Percentiles rank a stretch among this genome's conserved stretches.
These are phyloP conservation scores for Astrothelium subdiscretum DNA, from an alignment of 495 filamentous ascomycete species.

Conservation along the genomic window DNA sequence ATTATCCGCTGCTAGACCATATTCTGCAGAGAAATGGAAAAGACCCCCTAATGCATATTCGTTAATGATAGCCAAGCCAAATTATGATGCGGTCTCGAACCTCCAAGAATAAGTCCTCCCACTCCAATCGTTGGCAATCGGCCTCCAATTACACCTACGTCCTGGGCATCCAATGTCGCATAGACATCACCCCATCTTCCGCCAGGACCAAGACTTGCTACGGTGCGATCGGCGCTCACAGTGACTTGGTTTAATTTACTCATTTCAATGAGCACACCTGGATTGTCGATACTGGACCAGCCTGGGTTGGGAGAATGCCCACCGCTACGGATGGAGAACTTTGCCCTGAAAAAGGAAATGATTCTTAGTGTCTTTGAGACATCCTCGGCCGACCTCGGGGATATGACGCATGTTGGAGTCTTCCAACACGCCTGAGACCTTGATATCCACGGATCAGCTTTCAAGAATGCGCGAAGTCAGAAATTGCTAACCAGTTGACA, in stretches of 20 bases:
- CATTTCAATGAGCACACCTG: constrained; percentile 34
- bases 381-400: neutral
- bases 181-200: constrained; percentile 21
- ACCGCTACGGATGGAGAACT: constrained; percentile 5
- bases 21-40: constrained; percentile 9
- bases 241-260: constrained; percentile 33
- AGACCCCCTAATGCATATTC: constrained; percentile 5
- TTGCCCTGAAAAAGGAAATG: neutral
- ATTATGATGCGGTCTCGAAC: neutral
- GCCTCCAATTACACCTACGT: constrained; percentile 17
- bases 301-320: neutral
- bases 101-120: constrained; percentile 20
- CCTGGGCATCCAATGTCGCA: constrained; percentile 5
- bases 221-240: constrained; percentile 29
- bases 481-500: neutral
- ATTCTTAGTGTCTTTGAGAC: neutral
- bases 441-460: neutral
- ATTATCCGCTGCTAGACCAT: constrained; percentile 28
- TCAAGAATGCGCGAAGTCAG: neutral
- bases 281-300: neutral
- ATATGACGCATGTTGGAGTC: neutral
- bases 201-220: constrained; percentile 15
- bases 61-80: neutral
- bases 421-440: neutral
- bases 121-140: constrained; percentile 19